Conservation (phyloP, 306 rosid genomes). For the Vachellia collinsii region DNA sequence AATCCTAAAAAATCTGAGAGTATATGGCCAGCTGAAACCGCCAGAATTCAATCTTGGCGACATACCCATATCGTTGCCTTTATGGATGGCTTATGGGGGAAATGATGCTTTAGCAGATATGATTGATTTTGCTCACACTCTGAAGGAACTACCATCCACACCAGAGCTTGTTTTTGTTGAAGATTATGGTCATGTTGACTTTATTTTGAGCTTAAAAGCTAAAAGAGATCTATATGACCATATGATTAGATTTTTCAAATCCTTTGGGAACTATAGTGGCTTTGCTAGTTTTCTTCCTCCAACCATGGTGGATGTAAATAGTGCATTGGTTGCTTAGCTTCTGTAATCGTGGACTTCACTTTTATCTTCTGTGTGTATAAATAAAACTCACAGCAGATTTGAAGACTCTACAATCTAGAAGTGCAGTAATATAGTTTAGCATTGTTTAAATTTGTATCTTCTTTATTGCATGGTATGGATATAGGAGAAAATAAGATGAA, state of each 20-base stretch:
- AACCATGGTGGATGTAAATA: conserved; percentile 31
- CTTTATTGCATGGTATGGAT: neutral
- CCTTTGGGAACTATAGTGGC: conserved; percentile 43
- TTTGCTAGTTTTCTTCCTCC: conserved; percentile 34
- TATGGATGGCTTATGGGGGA: conserved; percentile 95
- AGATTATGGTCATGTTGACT: conserved; percentile 85
- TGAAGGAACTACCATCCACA: conserved; percentile 63
- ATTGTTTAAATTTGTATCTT: neutral
- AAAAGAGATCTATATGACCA: conserved; percentile 79
- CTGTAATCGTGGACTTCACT: neutral
- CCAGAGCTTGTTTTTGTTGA: conserved; percentile 85
- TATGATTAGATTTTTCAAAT: conserved; percentile 59
- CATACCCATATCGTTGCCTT: conserved; percentile 81
- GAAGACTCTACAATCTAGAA: neutral
- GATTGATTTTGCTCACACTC: conserved; percentile 64
- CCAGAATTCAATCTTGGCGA: conserved; percentile 73
- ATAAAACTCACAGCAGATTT: neutral
- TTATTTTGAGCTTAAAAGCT: conserved; percentile 69
- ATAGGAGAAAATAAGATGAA: neutral
- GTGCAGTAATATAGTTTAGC: neutral
- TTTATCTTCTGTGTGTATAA: conserved; percentile 23
- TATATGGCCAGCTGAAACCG: conserved; percentile 70
- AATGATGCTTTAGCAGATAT: conserved; percentile 78
- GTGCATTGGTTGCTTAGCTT: conserved; percentile 39
- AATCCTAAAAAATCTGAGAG: conserved; percentile 60